Evolutionary conservation across 1,284 basidiomycete genomes (phyloP).

Genomic region (Malassezia psittaci): DNA sequence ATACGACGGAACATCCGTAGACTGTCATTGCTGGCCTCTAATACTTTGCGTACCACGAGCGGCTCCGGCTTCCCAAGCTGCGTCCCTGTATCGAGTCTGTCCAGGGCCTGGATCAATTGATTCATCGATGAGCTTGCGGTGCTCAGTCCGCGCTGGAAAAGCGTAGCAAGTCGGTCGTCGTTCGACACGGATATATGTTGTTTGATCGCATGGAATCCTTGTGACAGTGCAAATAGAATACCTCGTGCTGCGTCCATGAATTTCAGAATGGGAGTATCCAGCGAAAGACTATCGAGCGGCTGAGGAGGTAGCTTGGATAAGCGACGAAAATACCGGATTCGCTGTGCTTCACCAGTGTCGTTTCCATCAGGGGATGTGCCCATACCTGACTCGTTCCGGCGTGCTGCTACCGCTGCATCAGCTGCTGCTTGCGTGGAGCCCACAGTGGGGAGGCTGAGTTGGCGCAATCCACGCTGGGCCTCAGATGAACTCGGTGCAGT

Average conservation of each 20-base stretch:
- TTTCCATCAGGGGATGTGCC: conserved; percentile 53
- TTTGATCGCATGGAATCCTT: conserved; percentile 78
- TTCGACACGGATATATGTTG: conserved; percentile 78
- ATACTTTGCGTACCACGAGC: conserved; percentile 62
- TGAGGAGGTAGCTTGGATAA: conserved; percentile 63
- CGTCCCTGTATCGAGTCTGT: conserved; percentile 78
- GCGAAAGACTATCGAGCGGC: conserved; percentile 56
- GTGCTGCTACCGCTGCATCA: conserved; percentile 30
- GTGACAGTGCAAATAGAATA: conserved; percentile 81
- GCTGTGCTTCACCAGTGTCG: conserved; percentile 54
- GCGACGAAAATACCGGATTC: conserved; percentile 79
- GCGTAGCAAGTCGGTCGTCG: conserved; percentile 61
- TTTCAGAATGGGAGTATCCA: conserved; percentile 63
- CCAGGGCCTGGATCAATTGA: conserved; percentile 74
- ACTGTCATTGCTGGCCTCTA: conserved; percentile 75
- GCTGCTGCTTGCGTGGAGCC: conserved; percentile 36
- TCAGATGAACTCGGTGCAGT: no score
- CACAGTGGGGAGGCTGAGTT: conserved; percentile 31
- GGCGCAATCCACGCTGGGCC: conserved; percentile 23
- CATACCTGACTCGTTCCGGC: conserved; percentile 9
- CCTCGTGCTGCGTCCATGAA: conserved; percentile 81
- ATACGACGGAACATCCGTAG: conserved; percentile 78
- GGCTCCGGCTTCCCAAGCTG: conserved; percentile 62
- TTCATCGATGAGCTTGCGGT: conserved; percentile 70
- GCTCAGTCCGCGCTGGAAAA: conserved; percentile 32